Evolutionary conservation across 106 monocot genomes (phyloP), one percentile per base, ranked within the genome.

Genomic region (Phalaenopsis aphrodite): DNA sequence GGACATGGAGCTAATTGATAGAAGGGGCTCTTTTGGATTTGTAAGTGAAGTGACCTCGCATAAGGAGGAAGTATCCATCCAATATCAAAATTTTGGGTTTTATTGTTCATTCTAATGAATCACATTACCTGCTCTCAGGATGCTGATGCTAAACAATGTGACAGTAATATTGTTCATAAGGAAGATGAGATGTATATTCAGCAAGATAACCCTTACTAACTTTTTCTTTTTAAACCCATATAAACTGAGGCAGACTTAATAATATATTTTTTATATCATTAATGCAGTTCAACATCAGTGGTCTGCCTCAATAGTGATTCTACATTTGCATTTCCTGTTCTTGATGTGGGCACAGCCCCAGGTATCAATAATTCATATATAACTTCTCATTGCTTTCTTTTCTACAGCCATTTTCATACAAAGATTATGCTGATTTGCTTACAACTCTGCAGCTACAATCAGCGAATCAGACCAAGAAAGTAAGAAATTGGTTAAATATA

Each of bases 11-110:
- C 52, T 5, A 48, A 36, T 45, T 73, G 42, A 75, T 45, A 58
- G 77, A 8, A 90, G 79, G 18, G 84, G 55, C 65, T 88, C 83
- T 7, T 78, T 85, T 71, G 87, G 84, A 65, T 74, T 87, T 82
- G 82, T 84, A 79, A 84, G 82, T 80, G 2, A 41, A 47, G 49
- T 30, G 8, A 16, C 41, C 43, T 18, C 42, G n/a, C 36, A 74
- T 74, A 69, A 37, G 30, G 11, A 69, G 69, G 12, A 69, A n/a
- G 1, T 43, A 45, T 19, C 17, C 39, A 36, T 39, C 3, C 16
- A 45, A 19, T 74, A 15, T 19, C 42, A 43, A 74, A 74, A 1
- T 74, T 23, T 75, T 45, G 24, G 21, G 8, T 23, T 24, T 24
- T 23, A 65, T 9, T 69, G 14, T 69, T 69, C 5, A 14, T 39